Conservation (phyloP, 208 protist genomes). For the Acanthamoeba healyi region DNA sequence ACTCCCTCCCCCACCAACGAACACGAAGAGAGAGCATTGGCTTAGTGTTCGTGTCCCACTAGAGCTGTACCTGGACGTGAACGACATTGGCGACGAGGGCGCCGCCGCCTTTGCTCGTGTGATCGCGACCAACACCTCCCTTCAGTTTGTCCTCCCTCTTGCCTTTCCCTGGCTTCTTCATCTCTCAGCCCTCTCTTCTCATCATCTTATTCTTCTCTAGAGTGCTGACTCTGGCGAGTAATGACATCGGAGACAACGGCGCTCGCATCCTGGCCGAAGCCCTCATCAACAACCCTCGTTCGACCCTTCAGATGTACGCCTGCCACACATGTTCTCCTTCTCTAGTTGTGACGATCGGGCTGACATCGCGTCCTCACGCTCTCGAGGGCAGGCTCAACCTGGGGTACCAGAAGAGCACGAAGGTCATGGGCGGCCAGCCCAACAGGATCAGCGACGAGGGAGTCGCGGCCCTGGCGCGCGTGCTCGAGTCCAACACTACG, state of each 20-base stretch:
- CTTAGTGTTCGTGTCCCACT: too few species aligned
- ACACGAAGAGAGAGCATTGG: too few species aligned
- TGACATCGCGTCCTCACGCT: too few species aligned
- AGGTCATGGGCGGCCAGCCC: slow-evolving; percentile 24
- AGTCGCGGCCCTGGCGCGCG: slow-evolving; percentile 20
- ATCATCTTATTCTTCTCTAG: neutral
- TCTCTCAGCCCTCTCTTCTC: too few species aligned
- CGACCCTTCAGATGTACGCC: slow-evolving; percentile 27
- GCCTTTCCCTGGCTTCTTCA: too few species aligned
- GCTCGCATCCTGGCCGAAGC: neutral
- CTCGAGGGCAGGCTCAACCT: slow-evolving; percentile 55
- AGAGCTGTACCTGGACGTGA: slow-evolving; percentile 56
- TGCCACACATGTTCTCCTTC: neutral
- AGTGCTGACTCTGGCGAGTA: slow-evolving; percentile 28
- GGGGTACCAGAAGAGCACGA: slow-evolving; percentile 52
- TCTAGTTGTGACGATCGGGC: neutral
- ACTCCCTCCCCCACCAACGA: neutral
- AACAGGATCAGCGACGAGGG: slow-evolving; percentile 17
- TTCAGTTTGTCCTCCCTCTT: neutral
- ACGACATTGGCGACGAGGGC: slow-evolving; percentile 15
- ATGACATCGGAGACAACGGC: slow-evolving; percentile 60
- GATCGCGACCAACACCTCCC: neutral
- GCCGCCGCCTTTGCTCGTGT: slow-evolving; percentile 7
- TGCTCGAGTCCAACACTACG: neutral
- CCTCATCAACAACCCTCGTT: neutral